Conservation (phyloP, 2,329 filamentous ascomycete genomes). For the Fusarium equiseti region DNA sequence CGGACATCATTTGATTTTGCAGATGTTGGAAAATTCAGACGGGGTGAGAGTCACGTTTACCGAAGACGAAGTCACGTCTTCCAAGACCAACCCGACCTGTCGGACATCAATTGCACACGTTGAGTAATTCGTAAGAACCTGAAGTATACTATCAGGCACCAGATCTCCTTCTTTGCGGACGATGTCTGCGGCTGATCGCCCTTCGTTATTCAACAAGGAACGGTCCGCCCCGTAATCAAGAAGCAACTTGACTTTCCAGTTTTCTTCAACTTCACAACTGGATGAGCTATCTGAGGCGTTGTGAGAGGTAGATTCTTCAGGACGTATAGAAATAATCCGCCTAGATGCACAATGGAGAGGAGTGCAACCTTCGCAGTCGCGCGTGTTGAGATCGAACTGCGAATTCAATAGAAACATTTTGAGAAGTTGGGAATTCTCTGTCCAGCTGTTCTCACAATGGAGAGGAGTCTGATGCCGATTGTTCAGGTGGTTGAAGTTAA, state of each 20-base stretch:
- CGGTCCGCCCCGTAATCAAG: slow-evolving; percentile 1
- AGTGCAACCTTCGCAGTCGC: neutral
- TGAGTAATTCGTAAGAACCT: too few species aligned
- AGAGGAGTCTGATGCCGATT: neutral
- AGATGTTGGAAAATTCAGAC: too few species aligned
- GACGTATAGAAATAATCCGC: too few species aligned
- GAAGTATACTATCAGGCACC: neutral
- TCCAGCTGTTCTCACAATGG: neutral
- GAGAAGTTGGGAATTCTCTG: neutral
- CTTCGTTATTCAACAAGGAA: neutral
- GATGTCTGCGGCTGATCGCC: neutral
- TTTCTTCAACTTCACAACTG: too few species aligned
- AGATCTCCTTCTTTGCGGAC: neutral
- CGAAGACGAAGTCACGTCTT: too few species aligned
- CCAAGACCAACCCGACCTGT: too few species aligned
- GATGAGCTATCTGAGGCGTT: too few species aligned
- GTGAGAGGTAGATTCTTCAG: too few species aligned
- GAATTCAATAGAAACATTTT: neutral
- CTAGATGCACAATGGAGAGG: neutral
- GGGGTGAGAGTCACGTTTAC: too few species aligned
- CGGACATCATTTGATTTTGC: neutral
- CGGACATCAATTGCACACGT: neutral
- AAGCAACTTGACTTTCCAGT: neutral
- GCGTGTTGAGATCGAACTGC: neutral
- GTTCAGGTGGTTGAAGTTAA: neutral